Base-by-base conservation (phyloP, 352 stramenopile genomes). In the Pythium chondricola region DNA sequence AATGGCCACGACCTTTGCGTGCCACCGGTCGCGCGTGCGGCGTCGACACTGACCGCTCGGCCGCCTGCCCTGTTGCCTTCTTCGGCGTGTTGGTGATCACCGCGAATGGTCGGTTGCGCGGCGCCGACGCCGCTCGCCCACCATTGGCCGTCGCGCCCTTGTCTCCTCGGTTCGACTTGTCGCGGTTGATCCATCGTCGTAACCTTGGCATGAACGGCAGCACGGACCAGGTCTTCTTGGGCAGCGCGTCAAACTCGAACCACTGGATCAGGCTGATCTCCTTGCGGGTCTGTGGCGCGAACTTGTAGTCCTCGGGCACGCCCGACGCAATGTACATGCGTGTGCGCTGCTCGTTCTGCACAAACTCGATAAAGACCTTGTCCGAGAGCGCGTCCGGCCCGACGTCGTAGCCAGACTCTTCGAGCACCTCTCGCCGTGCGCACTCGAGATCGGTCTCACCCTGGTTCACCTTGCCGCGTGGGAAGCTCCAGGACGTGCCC, bases 251-350 rank as follows among this genome's bases (percentile, higher is more conserved):
- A 37, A 97, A 85, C 22, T 76, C 53, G 59, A 96, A 93, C 84
- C 86, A 98, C 63, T 93, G 58, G 30, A 98, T 93, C 7, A 90
- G 62, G 42, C 84, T 93, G 54, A 98, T 96, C 75, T 98, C 93
- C 65, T 98, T 98, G 20, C 92, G 76, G 6, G 89, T 96, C 48
- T 97, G 88, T 31, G 93, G 91, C 40, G 81, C 82, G 60, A 98
- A 98, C 18, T 78, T 67, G 61, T 95, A 97, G 46, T 95, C 71
- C 45, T 96, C 81, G 0, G 91, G 88, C 8, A 98, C 92, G 41
- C 89, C 71, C 24, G 71, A 59, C 51, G 85, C 94, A 36, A 98
- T 72, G 59, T 96, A 98, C 74, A 96, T 95, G 51, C 85, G 71
- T 68, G 97, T 93, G 31, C 82, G 83, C 58, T 97, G 85, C 52